These are phyloP conservation scores for Agastache rugosa DNA, from an alignment of 257 asterid genomes.

Conservation along the genomic window DNA sequence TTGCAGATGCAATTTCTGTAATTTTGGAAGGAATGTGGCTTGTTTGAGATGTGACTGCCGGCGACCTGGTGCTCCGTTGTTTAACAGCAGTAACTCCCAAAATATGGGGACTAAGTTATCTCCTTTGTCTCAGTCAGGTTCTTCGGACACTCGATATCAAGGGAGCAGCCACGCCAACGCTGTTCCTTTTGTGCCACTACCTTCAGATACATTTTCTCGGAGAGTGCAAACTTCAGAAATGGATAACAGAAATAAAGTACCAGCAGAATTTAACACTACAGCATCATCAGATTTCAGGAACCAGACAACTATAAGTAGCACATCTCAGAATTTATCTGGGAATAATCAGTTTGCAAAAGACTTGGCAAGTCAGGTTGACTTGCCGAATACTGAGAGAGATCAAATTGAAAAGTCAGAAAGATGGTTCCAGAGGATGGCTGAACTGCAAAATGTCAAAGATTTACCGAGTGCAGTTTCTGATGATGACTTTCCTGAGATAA, in stretches of 20 bases:
- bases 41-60: conserved; percentile 87
- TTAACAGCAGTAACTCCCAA: conserved; percentile 40
- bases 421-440: conserved; percentile 77
- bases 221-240: conserved; percentile 38
- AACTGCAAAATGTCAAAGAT: conserved; percentile 75
- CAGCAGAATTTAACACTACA: conserved; percentile 8
- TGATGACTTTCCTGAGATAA: conserved; percentile 79
- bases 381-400: conserved; percentile 45
- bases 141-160: conserved; percentile 33
- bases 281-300: conserved; percentile 35
- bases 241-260: conserved; percentile 24
- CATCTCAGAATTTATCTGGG: conserved; percentile 34
- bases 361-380: conserved; percentile 34
- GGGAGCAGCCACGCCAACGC: conserved; percentile 37
- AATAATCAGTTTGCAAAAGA: conserved; percentile 37
- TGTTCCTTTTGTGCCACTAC: conserved; percentile 48
- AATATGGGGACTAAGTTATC: conserved; percentile 37
- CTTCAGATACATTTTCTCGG: conserved; percentile 45
- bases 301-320: conserved; percentile 38
- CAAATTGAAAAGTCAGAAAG: conserved; percentile 62
- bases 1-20: conserved; percentile 80
- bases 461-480: conserved; percentile 64
- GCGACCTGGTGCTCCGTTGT: conserved; percentile 59
- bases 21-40: conserved; percentile 73
- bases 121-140: conserved; percentile 33